Evolutionary conservation across 768 basidiomycete genomes (phyloP).

Genomic region (Hygrocybe coccinea): DNA sequence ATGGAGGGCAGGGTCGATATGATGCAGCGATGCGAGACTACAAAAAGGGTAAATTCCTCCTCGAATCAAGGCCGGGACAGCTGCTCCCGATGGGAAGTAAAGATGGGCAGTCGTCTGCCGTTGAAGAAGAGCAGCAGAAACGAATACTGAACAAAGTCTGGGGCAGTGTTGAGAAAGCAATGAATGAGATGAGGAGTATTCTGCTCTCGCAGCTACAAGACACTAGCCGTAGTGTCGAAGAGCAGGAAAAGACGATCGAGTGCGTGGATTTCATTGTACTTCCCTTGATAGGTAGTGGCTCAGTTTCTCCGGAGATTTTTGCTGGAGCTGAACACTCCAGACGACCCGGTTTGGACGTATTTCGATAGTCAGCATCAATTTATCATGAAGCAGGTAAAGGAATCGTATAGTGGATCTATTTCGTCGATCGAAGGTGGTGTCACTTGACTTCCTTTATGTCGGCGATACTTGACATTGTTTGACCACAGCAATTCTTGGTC

Average conservation of each 20-base stretch:
- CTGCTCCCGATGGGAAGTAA: slow-evolving; percentile 67
- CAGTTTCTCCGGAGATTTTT: slow-evolving; percentile 55
- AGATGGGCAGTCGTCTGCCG: slow-evolving; percentile 45
- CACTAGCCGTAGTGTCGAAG: slow-evolving; percentile 73
- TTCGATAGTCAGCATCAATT: slow-evolving; percentile 90
- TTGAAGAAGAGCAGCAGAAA: slow-evolving; percentile 74
- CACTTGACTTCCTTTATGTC: slow-evolving; percentile 4
- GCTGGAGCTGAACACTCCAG: slow-evolving; percentile 76
- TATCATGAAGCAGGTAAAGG: slow-evolving; percentile 74
- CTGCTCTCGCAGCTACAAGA: slow-evolving; percentile 80
- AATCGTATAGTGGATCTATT: slow-evolving; percentile 49
- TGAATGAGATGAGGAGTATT: slow-evolving; percentile 81
- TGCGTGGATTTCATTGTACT: slow-evolving; percentile 33
- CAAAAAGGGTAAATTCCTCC: slow-evolving; percentile 90
- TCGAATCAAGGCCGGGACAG: slow-evolving; percentile 86
- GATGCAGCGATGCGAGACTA: slow-evolving; percentile 93
- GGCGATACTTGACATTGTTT: slow-evolving; percentile 3
- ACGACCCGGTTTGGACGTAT: slow-evolving; percentile 94
- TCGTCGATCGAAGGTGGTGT: slow-evolving; percentile 50
- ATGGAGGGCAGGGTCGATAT: slow-evolving; percentile 70
- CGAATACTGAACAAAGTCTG: slow-evolving; percentile 95
- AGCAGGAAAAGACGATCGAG: slow-evolving; percentile 98
- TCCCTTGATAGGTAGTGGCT: not conserved
- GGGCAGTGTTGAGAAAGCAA: slow-evolving; percentile 90
- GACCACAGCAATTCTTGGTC: slow-evolving; percentile 44